phyloP scores from a whole-genome alignment of 441 rosid species.

The Codiaeum variegatum region DNA sequence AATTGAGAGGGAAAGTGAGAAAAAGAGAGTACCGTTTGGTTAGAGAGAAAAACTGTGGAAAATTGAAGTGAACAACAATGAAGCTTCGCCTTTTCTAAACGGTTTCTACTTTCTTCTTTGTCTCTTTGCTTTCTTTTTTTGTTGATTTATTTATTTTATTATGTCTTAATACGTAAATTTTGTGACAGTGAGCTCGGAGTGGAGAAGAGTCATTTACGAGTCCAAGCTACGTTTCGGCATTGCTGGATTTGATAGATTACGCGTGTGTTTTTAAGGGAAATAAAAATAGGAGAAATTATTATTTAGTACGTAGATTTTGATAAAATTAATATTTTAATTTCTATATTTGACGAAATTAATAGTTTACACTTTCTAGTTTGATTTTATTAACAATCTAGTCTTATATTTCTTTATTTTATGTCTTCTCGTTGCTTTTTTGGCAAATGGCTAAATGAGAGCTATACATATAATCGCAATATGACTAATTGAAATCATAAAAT shows the following conservation, averaged over 20 bases:
- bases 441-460: too few relatives aligned
- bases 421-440: too few relatives aligned
- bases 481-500: too few relatives aligned
- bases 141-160: background rate
- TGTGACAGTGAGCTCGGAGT: background rate
- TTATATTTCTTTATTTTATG: too few relatives aligned
- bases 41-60: background rate
- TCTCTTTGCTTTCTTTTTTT: conserved; percentile 3
- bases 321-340: too few relatives aligned
- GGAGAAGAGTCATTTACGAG: conserved; percentile 19
- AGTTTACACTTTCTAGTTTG: too few relatives aligned
- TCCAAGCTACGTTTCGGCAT: conserved; percentile 28
- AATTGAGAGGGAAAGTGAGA: background rate
- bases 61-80: conserved; percentile 22
- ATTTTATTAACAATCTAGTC: too few relatives aligned
- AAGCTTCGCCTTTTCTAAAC: conserved; percentile 26
- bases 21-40: conserved; percentile 23
- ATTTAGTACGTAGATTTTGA: too few relatives aligned
- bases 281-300: too few relatives aligned
- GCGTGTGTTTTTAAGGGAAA: conserved; percentile 1
- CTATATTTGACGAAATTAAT: too few relatives aligned
- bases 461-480: too few relatives aligned
- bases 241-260: conserved; percentile 23
- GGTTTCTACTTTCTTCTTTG: conserved; percentile 20
- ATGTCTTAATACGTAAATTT: background rate